phyloP scores from a whole-genome alignment of 805 yeast genomes.

The Kodamaea neixiangensis region DNA sequence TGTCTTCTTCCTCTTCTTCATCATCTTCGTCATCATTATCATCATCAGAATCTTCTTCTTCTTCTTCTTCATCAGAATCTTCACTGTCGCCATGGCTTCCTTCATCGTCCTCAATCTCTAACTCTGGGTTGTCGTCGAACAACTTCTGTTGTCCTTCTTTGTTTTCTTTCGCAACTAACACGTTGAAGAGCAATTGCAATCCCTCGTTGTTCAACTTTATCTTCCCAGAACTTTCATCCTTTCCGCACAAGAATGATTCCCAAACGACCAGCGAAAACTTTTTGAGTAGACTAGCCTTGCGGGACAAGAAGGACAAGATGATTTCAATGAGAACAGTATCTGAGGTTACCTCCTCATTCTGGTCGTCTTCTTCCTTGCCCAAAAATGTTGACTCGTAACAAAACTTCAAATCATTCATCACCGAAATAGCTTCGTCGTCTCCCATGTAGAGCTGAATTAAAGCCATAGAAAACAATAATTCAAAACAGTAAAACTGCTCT shows the following conservation, averaged over 20 bases:
- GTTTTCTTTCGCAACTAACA: slow-evolving; percentile 63
- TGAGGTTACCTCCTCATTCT: slow-evolving; percentile 29
- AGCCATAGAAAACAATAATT: slow-evolving; percentile 73
- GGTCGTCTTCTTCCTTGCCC: slow-evolving; percentile 28
- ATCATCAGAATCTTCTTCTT: slow-evolving; percentile 27
- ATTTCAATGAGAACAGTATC: slow-evolving; percentile 43
- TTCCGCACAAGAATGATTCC: slow-evolving; percentile 41
- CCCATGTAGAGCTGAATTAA: slow-evolving; percentile 77
- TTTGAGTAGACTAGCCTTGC: slow-evolving; percentile 38
- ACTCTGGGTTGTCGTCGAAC: slow-evolving; percentile 60
- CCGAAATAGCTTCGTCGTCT: slow-evolving; percentile 71
- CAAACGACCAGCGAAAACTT: slow-evolving; percentile 41
- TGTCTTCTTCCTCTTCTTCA: slow-evolving; percentile 17
- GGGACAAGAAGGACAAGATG: slow-evolving; percentile 45
- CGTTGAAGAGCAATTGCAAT: slow-evolving; percentile 37
- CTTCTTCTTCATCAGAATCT: slow-evolving; percentile 18
- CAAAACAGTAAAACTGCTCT: slow-evolving; percentile 63
- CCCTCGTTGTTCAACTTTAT: slow-evolving; percentile 31
- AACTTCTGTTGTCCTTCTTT: slow-evolving; percentile 75
- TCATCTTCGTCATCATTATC: slow-evolving; percentile 26
- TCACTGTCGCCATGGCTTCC: slow-evolving; percentile 32
- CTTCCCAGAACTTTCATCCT: slow-evolving; percentile 25
- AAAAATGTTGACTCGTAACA: slow-evolving; percentile 54
- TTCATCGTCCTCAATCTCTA: slow-evolving; percentile 25
- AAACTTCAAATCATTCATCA: slow-evolving; percentile 68